Evolutionary conservation across 1,284 basidiomycete species (phyloP).

Genomic region (Cryptococcus sp.): DNA sequence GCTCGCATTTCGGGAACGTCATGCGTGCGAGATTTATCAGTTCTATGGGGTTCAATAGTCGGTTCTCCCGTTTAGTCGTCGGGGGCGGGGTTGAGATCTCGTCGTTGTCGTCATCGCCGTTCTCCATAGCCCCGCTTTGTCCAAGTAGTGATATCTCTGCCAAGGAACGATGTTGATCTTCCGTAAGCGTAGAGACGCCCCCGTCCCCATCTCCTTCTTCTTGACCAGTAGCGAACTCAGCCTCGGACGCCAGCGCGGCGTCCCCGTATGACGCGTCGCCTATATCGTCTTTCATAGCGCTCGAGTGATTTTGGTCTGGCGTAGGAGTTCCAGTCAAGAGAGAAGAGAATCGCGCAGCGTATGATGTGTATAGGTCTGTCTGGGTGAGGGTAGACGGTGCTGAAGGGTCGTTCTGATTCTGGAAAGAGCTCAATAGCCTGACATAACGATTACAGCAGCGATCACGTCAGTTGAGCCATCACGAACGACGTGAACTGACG

Average conservation of each 20-base stretch:
- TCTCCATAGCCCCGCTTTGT: neutral
- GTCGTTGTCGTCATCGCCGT: neutral
- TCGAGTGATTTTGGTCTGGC: neutral
- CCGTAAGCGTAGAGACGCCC: too few species aligned
- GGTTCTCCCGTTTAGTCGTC: constrained; percentile 16
- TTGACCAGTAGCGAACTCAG: neutral
- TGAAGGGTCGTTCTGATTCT: constrained; percentile 27
- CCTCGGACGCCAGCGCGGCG: neutral
- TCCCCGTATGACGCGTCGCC: neutral
- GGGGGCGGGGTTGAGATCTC: neutral
- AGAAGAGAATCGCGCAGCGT: constrained; percentile 43
- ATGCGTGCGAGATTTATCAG: constrained; percentile 44
- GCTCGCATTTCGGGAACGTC: constrained; percentile 46
- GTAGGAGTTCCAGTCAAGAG: constrained; percentile 6
- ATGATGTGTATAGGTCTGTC: constrained; percentile 47
- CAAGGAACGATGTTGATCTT: too few species aligned
- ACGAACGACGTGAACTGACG: constrained; percentile 7
- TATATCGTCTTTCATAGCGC: neutral
- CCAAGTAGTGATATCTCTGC: neutral
- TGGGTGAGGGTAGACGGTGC: constrained; percentile 32
- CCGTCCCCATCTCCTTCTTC: neutral
- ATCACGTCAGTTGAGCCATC: neutral
- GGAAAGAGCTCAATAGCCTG: constrained; percentile 44
- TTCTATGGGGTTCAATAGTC: constrained; percentile 46
- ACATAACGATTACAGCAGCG: neutral